Base-by-base conservation (phyloP, 2,329 filamentous ascomycete genomes). In the Torrubiellomyces zombiae region DNA sequence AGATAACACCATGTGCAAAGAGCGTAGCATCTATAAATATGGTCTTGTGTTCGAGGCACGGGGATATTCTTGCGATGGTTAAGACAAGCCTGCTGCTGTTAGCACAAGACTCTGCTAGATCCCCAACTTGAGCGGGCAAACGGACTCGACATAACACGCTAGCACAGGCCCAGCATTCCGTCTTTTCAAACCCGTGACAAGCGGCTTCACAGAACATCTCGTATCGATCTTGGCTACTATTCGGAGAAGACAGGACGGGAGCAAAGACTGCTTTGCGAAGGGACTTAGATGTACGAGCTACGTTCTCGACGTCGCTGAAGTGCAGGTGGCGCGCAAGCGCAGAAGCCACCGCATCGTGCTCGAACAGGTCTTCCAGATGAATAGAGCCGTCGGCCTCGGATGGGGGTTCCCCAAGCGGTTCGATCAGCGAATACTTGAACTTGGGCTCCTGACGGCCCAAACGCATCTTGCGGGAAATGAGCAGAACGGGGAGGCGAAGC, bases 1-100 rank as follows among this genome's bases (percentile, higher is more conserved):
- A 36, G 11, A 21, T 32, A 36, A 29, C 33, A 36, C n/a, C 23
- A 30, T 5, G 28, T 32, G 28, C 34, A 36, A 13, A 36, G 20
- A 18, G 30, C 34, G 30, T 27, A 31, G 28, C 34, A 36, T 10
- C 12, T 22, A 7, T 26, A 9, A n/a, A 32, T 21, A 17, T 36
- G 32, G 6, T n/a, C 16, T 17, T 25, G 10, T 12, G 34, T 33
- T 12, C 30, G 28, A 7, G 32, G 29, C 9, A 21, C 8, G 3
- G 16, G 11, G 17, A 29, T 23, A 5, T 6, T n/a, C 13, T 7
- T 9, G 11, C 21, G 11, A 11, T 3, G 3, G 16, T n/a, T 14
- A 8, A 16, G 17, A 13, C 26, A 31, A 13, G 10, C 16, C 28
- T 30, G 14, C n/a, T n/a, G n/a, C n/a, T n/a, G n/a, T n/a, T n/a